Evolutionary conservation across 352 stramenopile species (phyloP).

Genomic region (Globisporangium splendens): DNA sequence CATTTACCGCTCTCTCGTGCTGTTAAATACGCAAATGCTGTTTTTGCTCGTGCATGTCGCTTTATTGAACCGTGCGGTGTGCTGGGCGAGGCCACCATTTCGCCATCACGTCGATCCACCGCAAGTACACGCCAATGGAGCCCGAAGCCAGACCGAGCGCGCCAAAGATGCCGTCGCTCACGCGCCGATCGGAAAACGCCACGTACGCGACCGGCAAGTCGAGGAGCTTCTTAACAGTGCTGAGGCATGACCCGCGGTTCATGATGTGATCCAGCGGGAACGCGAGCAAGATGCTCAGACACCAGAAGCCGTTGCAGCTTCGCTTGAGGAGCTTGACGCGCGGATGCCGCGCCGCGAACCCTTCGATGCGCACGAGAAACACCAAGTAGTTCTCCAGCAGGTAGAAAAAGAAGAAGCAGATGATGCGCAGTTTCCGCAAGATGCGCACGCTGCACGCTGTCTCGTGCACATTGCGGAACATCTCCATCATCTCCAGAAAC

Average conservation of each 20-base stretch:
- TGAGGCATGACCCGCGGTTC: constrained; percentile 25
- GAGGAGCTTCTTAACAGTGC: constrained; percentile 47
- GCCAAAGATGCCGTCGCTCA: constrained; percentile 50
- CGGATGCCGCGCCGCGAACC: constrained; percentile 25
- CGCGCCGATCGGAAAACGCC: constrained; percentile 33
- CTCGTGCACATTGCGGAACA: constrained; percentile 45
- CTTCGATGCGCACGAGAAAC: constrained; percentile 38
- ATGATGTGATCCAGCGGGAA: constrained; percentile 46
- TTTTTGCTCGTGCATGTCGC: no score
- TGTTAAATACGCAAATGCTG: no score
- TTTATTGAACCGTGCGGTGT: no score
- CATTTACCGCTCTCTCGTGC: no score
- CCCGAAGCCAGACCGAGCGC: constrained; percentile 41
- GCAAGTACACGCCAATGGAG: constrained; percentile 39
- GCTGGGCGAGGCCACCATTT: constrained; percentile 6
- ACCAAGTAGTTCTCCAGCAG: constrained; percentile 63
- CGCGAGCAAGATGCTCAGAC: constrained; percentile 52
- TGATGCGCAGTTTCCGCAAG: constrained; percentile 39
- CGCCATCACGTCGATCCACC: constrained; percentile 41
- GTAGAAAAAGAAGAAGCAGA: constrained; percentile 69
- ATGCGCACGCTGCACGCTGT: constrained; percentile 19
- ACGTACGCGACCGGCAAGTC: constrained; percentile 54
- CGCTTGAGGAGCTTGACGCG: constrained; percentile 33
- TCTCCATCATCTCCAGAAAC: constrained; percentile 60
- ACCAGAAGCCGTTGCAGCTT: constrained; percentile 48